Base-by-base conservation (phyloP, 352 stramenopile genomes). In the Globisporangium acanthophoron region DNA sequence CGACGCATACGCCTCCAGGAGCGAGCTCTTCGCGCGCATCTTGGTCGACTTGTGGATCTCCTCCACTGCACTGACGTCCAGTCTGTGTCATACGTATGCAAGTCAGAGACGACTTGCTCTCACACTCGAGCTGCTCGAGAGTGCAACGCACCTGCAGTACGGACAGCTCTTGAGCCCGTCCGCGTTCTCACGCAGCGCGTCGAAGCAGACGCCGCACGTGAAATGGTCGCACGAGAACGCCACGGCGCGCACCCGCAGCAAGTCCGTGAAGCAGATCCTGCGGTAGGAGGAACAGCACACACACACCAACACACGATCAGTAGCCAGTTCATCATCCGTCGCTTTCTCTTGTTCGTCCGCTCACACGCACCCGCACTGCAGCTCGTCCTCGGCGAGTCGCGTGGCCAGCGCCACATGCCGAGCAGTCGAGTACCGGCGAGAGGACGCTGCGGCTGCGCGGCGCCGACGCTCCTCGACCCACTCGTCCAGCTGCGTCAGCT, bases 141-240 rank as follows among this genome's bases (percentile, higher is more conserved):
- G 53, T 12, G 11, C 7, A 3, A 52, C 57, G 41, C 24, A 81
- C 73, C 79, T 67, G 62, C 79, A 89, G 56, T 87, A 89, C 3
- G 79, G 79, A 24, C 79, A 89, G 54, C 73, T 82, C 52, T 89
- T 89, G 47, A 76, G 58, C 3, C 76, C 76, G n/a, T 69, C 57
- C 35, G 66, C 47, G 31, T 78, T 85, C 27, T 62, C 70, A 9
- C 75, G 69, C 44, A 89, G 63, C 20, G 76, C 77, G 16, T 70
- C 64, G 33, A 78, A 83, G 59, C 79, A 89, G 58, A 81, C 74
- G 5, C 55, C 68, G 41, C 79, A 89, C 11, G 73, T 77, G 45
- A 87, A 86, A 49, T 89, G 79, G 59, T 89, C 68, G 58, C 79
- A 87, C 21, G 71, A 60, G 64, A 89, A 89, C 16, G 69, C 79